Evolutionary conservation across 768 basidiomycete species (phyloP).

Genomic region (Paxillus rubicundulus): DNA sequence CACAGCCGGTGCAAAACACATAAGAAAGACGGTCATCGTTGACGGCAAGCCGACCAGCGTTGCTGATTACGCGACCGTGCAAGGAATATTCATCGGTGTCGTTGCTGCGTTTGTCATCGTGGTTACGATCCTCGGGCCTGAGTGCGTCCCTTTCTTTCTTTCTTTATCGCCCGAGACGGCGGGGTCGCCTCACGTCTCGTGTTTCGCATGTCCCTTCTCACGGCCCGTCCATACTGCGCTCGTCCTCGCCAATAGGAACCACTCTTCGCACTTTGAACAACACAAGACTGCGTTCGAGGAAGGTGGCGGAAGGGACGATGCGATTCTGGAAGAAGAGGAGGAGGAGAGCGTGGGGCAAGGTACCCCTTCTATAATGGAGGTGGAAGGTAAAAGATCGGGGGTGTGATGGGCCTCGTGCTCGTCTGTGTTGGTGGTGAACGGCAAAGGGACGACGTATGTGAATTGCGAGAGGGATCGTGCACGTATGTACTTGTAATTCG

Average conservation of each 20-base stretch:
- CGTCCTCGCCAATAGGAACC: conserved; percentile 46
- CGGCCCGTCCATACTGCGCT: neutral
- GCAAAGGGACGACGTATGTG: too few relatives aligned
- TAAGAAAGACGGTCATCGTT: conserved; percentile 46
- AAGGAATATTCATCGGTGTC: conserved; percentile 84
- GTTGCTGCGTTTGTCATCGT: conserved; percentile 76
- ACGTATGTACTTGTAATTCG: too few relatives aligned
- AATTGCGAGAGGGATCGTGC: too few relatives aligned
- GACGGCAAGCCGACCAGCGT: conserved; percentile 42
- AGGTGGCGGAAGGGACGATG: conserved; percentile 57
- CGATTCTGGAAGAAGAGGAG: conserved; percentile 29
- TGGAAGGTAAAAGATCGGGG: neutral
- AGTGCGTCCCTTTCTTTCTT: conserved; percentile 42
- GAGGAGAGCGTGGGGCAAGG: neutral
- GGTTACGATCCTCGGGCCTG: conserved; percentile 75
- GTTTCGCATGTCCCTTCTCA: neutral
- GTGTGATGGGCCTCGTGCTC: conserved; percentile 4
- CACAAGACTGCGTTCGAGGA: conserved; percentile 77
- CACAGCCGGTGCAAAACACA: conserved; percentile 58
- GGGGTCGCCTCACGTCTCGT: neutral
- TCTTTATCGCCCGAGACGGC: neutral
- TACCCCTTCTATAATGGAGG: conserved; percentile 9
- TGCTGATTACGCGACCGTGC: conserved; percentile 71
- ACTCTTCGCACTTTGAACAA: conserved; percentile 81
- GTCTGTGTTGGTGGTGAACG: too few relatives aligned